Evolutionary conservation across 2,329 filamentous ascomycete species (phyloP).

Genomic region (Lasiodiplodia sp.): DNA sequence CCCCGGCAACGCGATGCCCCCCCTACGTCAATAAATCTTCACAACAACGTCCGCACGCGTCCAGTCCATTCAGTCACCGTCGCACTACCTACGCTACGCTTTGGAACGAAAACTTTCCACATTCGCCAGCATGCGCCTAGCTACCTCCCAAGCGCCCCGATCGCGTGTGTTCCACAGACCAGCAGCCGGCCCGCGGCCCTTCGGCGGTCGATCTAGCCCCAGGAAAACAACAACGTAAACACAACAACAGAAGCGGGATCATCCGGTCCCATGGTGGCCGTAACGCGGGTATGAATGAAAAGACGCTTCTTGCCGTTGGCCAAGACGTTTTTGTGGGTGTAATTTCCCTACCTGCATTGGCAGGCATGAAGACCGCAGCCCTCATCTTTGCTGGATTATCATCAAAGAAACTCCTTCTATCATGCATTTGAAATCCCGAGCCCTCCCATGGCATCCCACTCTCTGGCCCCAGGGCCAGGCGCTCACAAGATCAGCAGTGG

Average conservation of each 20-base stretch:
- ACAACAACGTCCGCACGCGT: slow-evolving; percentile 11
- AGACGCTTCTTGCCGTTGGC: not conserved
- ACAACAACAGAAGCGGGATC: not conserved
- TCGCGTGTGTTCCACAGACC: slow-evolving; percentile 13
- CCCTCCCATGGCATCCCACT: no score
- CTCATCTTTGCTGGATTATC: not conserved
- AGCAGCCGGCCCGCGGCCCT: slow-evolving; percentile 18
- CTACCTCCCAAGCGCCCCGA: not conserved
- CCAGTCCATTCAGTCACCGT: not conserved
- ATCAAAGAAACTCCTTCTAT: no score
- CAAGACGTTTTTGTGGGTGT: not conserved
- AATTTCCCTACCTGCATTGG: slow-evolving; percentile 22
- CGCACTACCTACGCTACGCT: not conserved
- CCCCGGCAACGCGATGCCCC: slow-evolving; percentile 5
- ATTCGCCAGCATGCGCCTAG: not conserved
- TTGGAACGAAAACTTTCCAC: not conserved
- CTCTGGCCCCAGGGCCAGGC: no score
- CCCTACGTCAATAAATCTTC: slow-evolving; percentile 19
- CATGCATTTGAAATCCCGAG: no score
- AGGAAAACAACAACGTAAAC: slow-evolving; percentile 13
- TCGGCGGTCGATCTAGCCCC: slow-evolving; percentile 17
- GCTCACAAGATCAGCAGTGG: not conserved
- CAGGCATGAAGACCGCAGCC: not conserved
- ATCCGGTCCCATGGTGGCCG: not conserved
- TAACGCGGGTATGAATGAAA: not conserved